Conservation (phyloP, 2,329 filamentous ascomycete genomes). For the Colletotrichum sp. region DNA sequence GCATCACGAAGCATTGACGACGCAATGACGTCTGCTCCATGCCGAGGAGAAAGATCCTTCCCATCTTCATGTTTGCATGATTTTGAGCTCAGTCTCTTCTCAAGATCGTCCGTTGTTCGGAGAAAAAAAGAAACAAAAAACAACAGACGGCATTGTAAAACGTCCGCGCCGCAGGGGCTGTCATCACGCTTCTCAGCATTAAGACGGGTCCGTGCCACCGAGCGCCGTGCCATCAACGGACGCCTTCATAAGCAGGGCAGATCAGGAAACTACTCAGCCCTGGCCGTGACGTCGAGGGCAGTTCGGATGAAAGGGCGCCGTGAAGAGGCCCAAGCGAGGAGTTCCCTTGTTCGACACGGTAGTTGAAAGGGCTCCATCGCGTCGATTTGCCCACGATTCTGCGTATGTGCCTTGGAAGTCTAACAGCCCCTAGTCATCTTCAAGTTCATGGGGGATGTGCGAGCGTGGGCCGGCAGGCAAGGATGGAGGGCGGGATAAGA, state of each 20-base stretch:
- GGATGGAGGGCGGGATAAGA: neutral
- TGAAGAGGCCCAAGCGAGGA: neutral
- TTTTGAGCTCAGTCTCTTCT: neutral
- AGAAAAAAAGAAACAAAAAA: neutral
- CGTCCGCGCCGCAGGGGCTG: neutral
- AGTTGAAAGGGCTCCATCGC: neutral
- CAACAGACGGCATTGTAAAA: neutral
- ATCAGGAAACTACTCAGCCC: neutral
- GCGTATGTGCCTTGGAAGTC: neutral
- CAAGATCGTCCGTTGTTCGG: neutral
- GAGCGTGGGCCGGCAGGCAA: neutral
- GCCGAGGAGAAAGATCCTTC: neutral
- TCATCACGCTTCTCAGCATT: neutral
- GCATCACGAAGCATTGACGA: neutral
- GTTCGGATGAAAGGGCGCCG: neutral
- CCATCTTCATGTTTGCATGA: neutral
- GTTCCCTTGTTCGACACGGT: neutral
- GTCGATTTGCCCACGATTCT: neutral
- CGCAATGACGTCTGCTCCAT: neutral
- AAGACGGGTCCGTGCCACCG: neutral
- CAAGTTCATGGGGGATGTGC: neutral
- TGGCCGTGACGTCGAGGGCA: neutral
- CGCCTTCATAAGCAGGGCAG: neutral
- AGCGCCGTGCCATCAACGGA: neutral
- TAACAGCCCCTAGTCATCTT: neutral